These are phyloP conservation scores for Raphanus raphanistrum DNA, from an alignment of 345 rosid genomes.

Conservation along the genomic window DNA sequence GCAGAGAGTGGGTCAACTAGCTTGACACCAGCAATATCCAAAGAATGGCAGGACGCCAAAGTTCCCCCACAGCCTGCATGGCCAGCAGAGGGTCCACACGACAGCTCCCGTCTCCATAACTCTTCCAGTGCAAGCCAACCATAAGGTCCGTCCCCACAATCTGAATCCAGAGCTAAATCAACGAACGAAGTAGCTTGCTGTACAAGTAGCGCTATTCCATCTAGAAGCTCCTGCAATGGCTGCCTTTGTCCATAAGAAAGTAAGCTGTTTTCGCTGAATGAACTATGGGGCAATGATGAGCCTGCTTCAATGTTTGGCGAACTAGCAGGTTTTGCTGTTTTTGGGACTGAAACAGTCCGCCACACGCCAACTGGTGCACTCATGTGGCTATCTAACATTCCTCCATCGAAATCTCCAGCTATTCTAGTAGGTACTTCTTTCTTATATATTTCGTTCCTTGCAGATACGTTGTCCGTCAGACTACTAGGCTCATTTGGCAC, in stretches of 20 bases:
- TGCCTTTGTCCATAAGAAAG: slow-evolving; percentile 86
- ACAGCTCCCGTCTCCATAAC: slow-evolving; percentile 89
- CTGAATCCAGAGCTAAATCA: slow-evolving; percentile 90
- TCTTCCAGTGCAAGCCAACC: slow-evolving; percentile 99
- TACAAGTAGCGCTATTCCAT: slow-evolving; percentile 81
- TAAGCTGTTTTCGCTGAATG: slow-evolving; percentile 74
- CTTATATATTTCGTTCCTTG: slow-evolving; percentile 74
- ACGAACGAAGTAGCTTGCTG: slow-evolving; percentile 99
- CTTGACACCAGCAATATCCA: slow-evolving; percentile 93
- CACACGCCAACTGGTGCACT: slow-evolving; percentile 94
- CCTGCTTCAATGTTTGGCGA: slow-evolving; percentile 71
- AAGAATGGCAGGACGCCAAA: slow-evolving; percentile 89
- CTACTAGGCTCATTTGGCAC: slow-evolving; percentile 73
- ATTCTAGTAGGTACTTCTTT: slow-evolving; percentile 91
- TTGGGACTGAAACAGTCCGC: slow-evolving; percentile 90
- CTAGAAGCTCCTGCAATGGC: slow-evolving; percentile 92
- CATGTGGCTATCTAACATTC: slow-evolving; percentile 71
- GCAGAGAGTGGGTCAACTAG: slow-evolving; percentile 95
- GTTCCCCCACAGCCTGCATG: slow-evolving; percentile 99
- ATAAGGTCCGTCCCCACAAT: slow-evolving; percentile 89
- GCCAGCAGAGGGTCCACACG: slow-evolving; percentile 92
- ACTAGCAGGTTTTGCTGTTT: slow-evolving; percentile 64
- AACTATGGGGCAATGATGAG: slow-evolving; percentile 66
- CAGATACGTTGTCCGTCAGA: slow-evolving; percentile 71
- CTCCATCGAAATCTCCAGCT: slow-evolving; percentile 91